Evolutionary conservation across 2,329 filamentous ascomycete species (phyloP), one percentile per base, ranked within the genome.

Genomic region (Hypoxylon sp.): DNA sequence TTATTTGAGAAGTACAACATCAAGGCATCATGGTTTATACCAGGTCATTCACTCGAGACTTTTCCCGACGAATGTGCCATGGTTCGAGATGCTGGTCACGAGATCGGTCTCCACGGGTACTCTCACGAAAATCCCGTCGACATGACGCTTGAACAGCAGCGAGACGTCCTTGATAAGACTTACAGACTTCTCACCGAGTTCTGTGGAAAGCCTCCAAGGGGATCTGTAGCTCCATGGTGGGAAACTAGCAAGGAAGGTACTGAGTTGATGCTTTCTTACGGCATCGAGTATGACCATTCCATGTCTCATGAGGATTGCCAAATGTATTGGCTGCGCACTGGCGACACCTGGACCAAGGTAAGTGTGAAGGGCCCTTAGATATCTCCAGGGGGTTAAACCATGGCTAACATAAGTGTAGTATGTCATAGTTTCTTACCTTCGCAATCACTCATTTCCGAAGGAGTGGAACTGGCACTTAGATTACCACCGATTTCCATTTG

Each of bases 131-230:
- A 94, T 73, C 91, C 91, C 0, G 84, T 83, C 0, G 87, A 90
- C 63, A 92, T 94, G 91, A 91, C 85, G 0, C 77, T 92, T 1
- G 91, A 94, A 76, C 92, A 95, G 80, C 92, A 95, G 78, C 86
- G 86, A 13, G 91, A 92, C 64, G 90, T 95, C 14, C 85, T 95
- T 5, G 89, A 92, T 74, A 92, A 92, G 79, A 93, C 91, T 17
- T 93, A 90, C 76, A 85, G 86, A 22, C 84, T 94, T 79, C 85
- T 94, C 35, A 92, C 89, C 0, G 88, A 91, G 0, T 91, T 95
- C 74, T 87, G 86, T 44, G 90, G 92, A 5, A 93, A 92, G 79
- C 90, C 89, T 0, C 92, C 92, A 0, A 83, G 90, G 0, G 92
- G 92, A 0, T 90, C 86, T 42, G 91, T 94, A 0, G 91, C 91